Conservation (phyloP, 352 stramenopile species). For the Globisporangium apiculatum region DNA sequence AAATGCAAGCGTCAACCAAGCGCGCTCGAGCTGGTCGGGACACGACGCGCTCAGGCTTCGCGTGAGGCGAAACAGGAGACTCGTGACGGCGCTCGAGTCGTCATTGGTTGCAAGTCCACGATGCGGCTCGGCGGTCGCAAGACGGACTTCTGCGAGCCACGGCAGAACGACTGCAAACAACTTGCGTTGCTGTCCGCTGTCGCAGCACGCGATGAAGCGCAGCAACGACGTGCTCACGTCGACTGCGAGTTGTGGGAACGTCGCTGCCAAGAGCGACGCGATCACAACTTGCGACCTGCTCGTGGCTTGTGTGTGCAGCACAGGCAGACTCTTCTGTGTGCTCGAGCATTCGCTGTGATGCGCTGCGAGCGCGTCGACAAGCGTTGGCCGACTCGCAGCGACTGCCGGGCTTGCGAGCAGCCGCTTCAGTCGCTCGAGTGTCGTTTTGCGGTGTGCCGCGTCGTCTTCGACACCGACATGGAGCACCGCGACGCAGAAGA, state of each 20-base stretch:
- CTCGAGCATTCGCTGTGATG: conserved; percentile 1
- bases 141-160: conserved; percentile 40
- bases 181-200: conserved; percentile 34
- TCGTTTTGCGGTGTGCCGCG: conserved; percentile 21
- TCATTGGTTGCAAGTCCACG: background rate
- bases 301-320: conserved; percentile 16
- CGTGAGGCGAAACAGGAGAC: conserved; percentile 50
- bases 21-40: conserved; percentile 49
- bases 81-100: conserved; percentile 18
- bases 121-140: background rate
- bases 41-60: conserved; percentile 27
- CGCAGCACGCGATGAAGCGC: conserved; percentile 27
- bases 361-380: conserved; percentile 19
- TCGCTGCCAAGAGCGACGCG: conserved; percentile 24
- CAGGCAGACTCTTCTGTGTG: conserved; percentile 3
- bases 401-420: conserved; percentile 5
- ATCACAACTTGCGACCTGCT: conserved; percentile 26
- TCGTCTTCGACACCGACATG: conserved; percentile 43
- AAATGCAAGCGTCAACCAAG: conserved; percentile 57
- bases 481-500: conserved; percentile 39
- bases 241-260: conserved; percentile 23
- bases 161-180: conserved; percentile 43
- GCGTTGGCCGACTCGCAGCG: conserved; percentile 7
- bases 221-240: conserved; percentile 36
- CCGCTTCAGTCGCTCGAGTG: conserved; percentile 17